Base-by-base conservation (phyloP, 2,329 filamentous ascomycete species). In the Fusarium caatingaense region DNA sequence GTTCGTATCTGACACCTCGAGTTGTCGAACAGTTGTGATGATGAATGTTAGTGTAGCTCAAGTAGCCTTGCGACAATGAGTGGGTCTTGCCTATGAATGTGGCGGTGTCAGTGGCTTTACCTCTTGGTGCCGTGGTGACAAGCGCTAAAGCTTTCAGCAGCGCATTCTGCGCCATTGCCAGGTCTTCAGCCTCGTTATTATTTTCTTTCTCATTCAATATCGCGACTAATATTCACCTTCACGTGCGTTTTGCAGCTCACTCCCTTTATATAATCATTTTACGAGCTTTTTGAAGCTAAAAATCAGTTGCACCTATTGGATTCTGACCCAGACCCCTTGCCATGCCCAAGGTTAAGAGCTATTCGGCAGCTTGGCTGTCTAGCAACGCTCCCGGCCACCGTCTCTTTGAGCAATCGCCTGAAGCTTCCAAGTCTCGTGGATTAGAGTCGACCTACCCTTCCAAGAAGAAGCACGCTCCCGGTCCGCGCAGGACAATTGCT, bases 341-440 rank as follows among this genome's bases (percentile, higher is more conserved):
- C 63, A 98, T 98, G 95, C 93, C 93, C 40, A 94, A 92, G 80
- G 89, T 97, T 76, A 90, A 92, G 78, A 90, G 89, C 79, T 95
- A 94, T 81, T 94, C 93, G 76, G 94, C 95, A 59, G 85, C 90
- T 72, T 99, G 94, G 93, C 90, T 99, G 60, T 90, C 91, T 68
- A 88, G 90, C 76, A 91, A 92, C 53, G 90, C 90, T 56, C 89
- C 92, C 21, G 95, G 93, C 66, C 91, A 92, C 78, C 86, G 90
- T 61, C 86, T 98, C 75, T 98, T 98, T 81, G 85, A 84, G 66
- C 82, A 86, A 5, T 77, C 81, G 5, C 64, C 76, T 42, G 80
- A 84, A 25, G 77, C 80, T 27, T 67, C 73, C 45, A 78, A 78
- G 58, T 77, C 83, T 78, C 76, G 83, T 76, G 75, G 79, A 21